Evolutionary conservation across 108 stramenopile species (phyloP).

Genomic region (Cafeteria roenbergensis): DNA sequence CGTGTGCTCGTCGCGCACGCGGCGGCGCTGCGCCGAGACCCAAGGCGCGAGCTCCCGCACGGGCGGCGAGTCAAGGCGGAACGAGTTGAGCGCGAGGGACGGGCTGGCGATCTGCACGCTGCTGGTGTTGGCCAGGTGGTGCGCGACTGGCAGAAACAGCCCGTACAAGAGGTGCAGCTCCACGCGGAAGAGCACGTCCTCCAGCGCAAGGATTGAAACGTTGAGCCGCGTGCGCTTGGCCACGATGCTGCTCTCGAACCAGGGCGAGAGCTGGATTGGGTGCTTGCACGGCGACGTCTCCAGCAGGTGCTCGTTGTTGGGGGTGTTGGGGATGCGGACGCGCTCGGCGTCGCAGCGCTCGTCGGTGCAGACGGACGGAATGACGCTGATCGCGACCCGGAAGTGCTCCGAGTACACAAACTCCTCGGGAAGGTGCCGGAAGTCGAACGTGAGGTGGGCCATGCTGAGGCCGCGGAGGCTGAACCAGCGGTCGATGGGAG

Average conservation of each 20-base stretch:
- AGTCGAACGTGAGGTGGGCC: slow-evolving; percentile 54
- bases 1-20: slow-evolving; percentile 1
- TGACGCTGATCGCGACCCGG: slow-evolving; percentile 51
- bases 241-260: slow-evolving; percentile 39
- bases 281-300: slow-evolving; percentile 54
- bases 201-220: slow-evolving; percentile 54
- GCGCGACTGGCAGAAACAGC: slow-evolving; percentile 38
- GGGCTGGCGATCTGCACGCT: slow-evolving; percentile 40
- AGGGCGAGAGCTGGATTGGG: slow-evolving; percentile 49
- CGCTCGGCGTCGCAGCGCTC: slow-evolving; percentile 38
- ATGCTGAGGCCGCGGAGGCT: slow-evolving; percentile 39
- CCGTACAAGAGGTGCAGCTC: slow-evolving; percentile 63
- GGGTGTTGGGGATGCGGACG: slow-evolving; percentile 23
- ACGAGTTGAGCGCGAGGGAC: slow-evolving; percentile 20
- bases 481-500: slow-evolving; percentile 38
- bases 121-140: slow-evolving; percentile 50
- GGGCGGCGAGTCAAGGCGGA: not conserved
- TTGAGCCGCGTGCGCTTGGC: slow-evolving; percentile 50
- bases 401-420: slow-evolving; percentile 58
- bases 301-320: slow-evolving; percentile 7
- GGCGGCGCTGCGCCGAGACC: not conserved
- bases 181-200: slow-evolving; percentile 56
- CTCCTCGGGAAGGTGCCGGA: slow-evolving; percentile 45
- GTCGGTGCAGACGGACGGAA: slow-evolving; percentile 47
- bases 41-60: slow-evolving; percentile 9